Base-by-base conservation (phyloP, 2,329 filamentous ascomycete species). In the Thelonectria rubi region DNA sequence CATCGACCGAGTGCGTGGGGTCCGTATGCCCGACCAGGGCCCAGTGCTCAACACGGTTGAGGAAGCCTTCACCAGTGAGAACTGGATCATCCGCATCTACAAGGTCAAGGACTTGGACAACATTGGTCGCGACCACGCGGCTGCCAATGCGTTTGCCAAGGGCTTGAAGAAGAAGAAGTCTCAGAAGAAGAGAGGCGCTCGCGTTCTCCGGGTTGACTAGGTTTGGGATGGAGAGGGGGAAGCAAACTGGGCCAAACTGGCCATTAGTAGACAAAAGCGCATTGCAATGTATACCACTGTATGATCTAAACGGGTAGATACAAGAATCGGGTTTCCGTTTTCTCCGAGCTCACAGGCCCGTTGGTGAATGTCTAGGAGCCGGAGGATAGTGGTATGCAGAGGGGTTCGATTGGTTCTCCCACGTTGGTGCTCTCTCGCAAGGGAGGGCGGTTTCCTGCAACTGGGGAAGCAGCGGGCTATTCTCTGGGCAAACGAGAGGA, bases 21-120 rank as follows among this genome's bases (percentile, higher is more conserved):
- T 87, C 39, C 87, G 86, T 63, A 82, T 98, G 53, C 96, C 95
- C n/a, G 88, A 92, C 12, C 85, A 93, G 69, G 90, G 92, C 1
- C 95, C 95, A 9, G 86, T 91, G 63, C 89, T 99, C 61, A 93
- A 91, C 79, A 95, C 91, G 5, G 80, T 99, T 48, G 95, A 99
- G 77, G 95, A 99, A 81, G 95, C 95, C 10, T 99, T 97, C 78
- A 99, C 96, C 57, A 97, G 93, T 74, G 95, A 99, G 84, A 99
- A 99, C 86, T 99, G 95, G 95, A 99, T 99, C 78, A 98, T 99
- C 76, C 88, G 95, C 67, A 97, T 99, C 75, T 99, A 97, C 86
- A 99, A 99, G 86, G 95, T 99, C 81, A 99, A 99, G 84, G 94
- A 97, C 73, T 88, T 97, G 62, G 95, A 99, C 82, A 98, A 98